A percentile compares a stretch with the other conserved stretches of the same genome.
phyloP scores from a whole-genome alignment of 2,329 filamentous ascomycete genomes.

The Fusarium ramigenum region DNA sequence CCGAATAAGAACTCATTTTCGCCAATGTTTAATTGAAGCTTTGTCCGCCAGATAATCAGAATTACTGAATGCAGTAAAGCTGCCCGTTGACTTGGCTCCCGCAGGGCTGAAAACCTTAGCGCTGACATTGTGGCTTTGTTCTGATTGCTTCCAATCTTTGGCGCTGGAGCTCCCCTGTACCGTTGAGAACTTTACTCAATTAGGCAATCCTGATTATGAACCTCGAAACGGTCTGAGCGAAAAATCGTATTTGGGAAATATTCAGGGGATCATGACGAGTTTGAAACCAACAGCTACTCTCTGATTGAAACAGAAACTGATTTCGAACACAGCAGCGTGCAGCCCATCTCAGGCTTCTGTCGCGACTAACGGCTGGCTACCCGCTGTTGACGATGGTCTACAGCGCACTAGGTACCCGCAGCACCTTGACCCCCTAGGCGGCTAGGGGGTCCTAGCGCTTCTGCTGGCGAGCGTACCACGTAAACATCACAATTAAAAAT shows the following conservation, averaged over 20 bases:
- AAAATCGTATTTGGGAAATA: background rate
- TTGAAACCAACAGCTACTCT: background rate
- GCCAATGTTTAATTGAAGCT: background rate
- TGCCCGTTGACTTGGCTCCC: background rate
- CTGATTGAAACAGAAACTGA: background rate
- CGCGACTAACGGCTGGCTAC: background rate
- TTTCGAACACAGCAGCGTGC: background rate
- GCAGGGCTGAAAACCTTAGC: background rate
- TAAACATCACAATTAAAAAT: background rate
- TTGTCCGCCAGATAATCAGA: background rate
- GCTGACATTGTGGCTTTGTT: background rate
- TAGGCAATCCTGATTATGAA: too few relatives aligned
- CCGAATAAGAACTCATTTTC: background rate
- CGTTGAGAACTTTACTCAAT: too few relatives aligned
- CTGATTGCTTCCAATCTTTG: too few relatives aligned
- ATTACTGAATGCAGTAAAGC: background rate
- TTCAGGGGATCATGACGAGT: too few relatives aligned
- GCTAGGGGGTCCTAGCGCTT: background rate
- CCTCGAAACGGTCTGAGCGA: background rate
- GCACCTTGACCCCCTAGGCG: too few relatives aligned
- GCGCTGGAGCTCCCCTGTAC: too few relatives aligned
- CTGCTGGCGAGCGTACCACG: fast-evolving
- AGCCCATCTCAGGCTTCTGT: too few relatives aligned
- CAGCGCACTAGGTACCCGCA: background rate
- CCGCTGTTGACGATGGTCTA: background rate